Base-by-base conservation (phyloP, 192 early-diverging fungal species). In the Coemansia sp. region DNA sequence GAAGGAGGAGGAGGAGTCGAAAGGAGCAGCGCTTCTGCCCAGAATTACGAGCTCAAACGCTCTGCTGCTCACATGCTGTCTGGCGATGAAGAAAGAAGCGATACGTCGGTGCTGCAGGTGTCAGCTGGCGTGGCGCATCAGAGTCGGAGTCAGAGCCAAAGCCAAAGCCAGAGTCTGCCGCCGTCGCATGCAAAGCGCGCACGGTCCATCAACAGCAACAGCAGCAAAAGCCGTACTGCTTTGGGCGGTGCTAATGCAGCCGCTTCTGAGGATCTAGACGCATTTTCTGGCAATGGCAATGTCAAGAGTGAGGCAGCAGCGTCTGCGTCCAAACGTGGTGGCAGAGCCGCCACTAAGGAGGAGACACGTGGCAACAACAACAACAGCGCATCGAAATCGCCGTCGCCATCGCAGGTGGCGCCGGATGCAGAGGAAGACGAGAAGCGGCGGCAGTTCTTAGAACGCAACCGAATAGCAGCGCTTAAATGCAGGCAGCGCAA, bases 401-500 rank as follows among this genome's bases (percentile, higher is more conserved):
- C 32, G 32, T 32, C 32, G 32, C 32, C 32, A 32, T 32, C 32
- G 32, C 32, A 32, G 32, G 32, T 32, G 32, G 32, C 32, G 32
- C 32, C 32, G 4, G 68, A 13, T 0, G 60, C n/a, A 0, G 68
- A 76, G 16, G 71, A 64, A 1, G 90, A 90, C 43, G 93, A 94
- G 63, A 94, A 95, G 73, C 84, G 94, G 63, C 82, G 77, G 63
- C 90, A 89, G 71, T 95, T 95, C 72, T 82, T 97, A 65, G 95
- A 97, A 66, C 86, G 94, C 60, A 97, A 97, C 76, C 88, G 95
- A 13, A 57, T 80, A 85, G 95, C 95, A 19, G 95, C 95, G 1
- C 79, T 95, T 1, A 95, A 97, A 74, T 97, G 95, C 69, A 88
- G 95, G 40, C 93, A 93, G 72, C 90, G 94, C 60, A 97, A 97